phyloP scores from a whole-genome alignment of 179 eudicot species.

The Amaranthus tricolor region DNA sequence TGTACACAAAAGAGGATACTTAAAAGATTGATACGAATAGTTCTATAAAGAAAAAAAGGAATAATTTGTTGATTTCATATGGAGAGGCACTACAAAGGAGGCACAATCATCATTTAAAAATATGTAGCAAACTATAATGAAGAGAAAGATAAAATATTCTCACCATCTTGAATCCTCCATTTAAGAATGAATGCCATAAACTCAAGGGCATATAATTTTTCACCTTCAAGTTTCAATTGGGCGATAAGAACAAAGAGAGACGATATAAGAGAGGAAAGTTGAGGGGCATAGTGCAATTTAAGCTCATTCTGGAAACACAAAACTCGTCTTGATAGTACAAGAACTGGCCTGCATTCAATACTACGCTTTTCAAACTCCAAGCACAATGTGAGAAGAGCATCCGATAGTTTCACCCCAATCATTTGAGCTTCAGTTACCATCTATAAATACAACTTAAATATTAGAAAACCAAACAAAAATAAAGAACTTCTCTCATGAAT shows the following conservation, averaged over 20 bases:
- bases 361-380: constrained; percentile 35
- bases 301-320: constrained; percentile 69
- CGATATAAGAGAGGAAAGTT: constrained; percentile 41
- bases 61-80: not conserved
- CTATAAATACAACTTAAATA: constrained; percentile 33
- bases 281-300: constrained; percentile 58
- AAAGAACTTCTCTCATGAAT: not conserved
- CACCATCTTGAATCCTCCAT: constrained; percentile 80
- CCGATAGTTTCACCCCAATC: constrained; percentile 59
- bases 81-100: not conserved
- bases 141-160: constrained; percentile 1
- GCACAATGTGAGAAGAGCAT: constrained; percentile 47
- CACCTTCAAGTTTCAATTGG: constrained; percentile 71
- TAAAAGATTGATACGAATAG: not conserved
- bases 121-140: not conserved
- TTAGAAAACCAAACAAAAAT: constrained; percentile 7
- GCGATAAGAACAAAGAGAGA: constrained; percentile 55
- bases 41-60: no score
- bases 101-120: not conserved
- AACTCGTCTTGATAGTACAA: constrained; percentile 53
- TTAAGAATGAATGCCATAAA: constrained; percentile 50
- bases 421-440: constrained; percentile 62
- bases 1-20: not conserved
- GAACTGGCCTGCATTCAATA: constrained; percentile 50
- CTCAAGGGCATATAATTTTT: constrained; percentile 54